Percentiles rank a stretch among this genome's conserved stretches.
Conservation (phyloP, 306 rosid species). For the Pueraria montana region DNA sequence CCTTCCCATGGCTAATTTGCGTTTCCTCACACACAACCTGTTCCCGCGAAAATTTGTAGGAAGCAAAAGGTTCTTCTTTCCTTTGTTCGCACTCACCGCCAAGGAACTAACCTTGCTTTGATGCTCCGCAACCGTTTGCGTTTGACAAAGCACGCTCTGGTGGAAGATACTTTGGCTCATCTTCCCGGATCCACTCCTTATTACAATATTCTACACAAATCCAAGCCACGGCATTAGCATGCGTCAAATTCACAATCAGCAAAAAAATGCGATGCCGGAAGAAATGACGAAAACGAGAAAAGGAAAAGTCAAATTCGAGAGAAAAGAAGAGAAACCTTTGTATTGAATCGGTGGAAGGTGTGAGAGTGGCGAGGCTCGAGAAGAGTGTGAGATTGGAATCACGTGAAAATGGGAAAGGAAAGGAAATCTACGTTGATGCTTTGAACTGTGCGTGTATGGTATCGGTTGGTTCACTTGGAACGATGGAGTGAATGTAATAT, state of each 20-base stretch:
- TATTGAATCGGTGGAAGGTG: constrained; percentile 29
- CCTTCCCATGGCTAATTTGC: constrained; percentile 61
- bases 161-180: constrained; percentile 82
- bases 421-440: not conserved
- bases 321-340: constrained; percentile 15
- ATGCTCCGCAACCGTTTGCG: constrained; percentile 59
- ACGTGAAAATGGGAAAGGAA: not conserved
- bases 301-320: not conserved
- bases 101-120: constrained; percentile 70
- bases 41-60: constrained; percentile 70
- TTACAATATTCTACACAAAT: constrained; percentile 55
- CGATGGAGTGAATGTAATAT: constrained; percentile 16
- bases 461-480: constrained; percentile 41
- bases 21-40: constrained; percentile 58
- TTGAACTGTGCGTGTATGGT: constrained; percentile 31
- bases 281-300: no score
- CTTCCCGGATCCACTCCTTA: constrained; percentile 52
- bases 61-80: constrained; percentile 56
- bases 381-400: constrained; percentile 48
- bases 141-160: constrained; percentile 65
- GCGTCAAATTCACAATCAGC: constrained; percentile 25
- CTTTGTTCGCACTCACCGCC: constrained; percentile 61
- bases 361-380: constrained; percentile 31
- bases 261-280: constrained; percentile 11
- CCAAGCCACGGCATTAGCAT: constrained; percentile 18